Evolutionary conservation across 139 green algal species (phyloP), one percentile per base, ranked within the genome.

Genomic region (Spirogloea muscicola): DNA sequence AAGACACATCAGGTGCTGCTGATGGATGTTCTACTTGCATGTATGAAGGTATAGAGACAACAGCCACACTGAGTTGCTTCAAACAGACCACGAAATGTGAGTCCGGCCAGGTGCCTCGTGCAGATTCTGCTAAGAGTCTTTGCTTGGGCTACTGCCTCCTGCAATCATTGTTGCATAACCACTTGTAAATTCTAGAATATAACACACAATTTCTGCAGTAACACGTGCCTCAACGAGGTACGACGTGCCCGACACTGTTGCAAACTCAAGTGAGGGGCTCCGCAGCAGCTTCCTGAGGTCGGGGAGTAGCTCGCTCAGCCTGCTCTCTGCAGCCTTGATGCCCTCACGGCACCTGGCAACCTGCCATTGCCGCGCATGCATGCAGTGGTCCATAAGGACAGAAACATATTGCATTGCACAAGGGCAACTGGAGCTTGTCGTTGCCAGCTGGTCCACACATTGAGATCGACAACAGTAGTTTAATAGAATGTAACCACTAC

Each of bases 141-240:
- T n/a, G n/a, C n/a, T n/a, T n/a, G n/a, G n/a, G n/a, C n/a, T n/a
- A n/a, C n/a, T n/a, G n/a, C n/a, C n/a, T n/a, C n/a, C n/a, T n/a
- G n/a, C n/a, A n/a, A n/a, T n/a, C n/a, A n/a, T n/a, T n/a, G n/a
- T n/a, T n/a, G n/a, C n/a, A n/a, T n/a, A n/a, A n/a, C n/a, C n/a
- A n/a, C n/a, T n/a, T n/a, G n/a, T n/a, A n/a, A n/a, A n/a, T n/a
- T n/a, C n/a, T n/a, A n/a, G n/a, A n/a, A n/a, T n/a, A n/a, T n/a
- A n/a, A n/a, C n/a, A n/a, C n/a, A n/a, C n/a, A n/a, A n/a, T n/a
- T n/a, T n/a, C n/a, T n/a, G n/a, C n/a, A n/a, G n/a, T n/a, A n/a
- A n/a, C n/a, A n/a, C n/a, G n/a, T n/a, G 43, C 10, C 81, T 96
- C 91, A 1, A 96, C 51, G 64, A 96, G 81, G 59, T 73, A 89